These are phyloP conservation scores for Hemileccinum rubropunctum DNA, from an alignment of 768 basidiomycete species.

Conservation along the genomic window DNA sequence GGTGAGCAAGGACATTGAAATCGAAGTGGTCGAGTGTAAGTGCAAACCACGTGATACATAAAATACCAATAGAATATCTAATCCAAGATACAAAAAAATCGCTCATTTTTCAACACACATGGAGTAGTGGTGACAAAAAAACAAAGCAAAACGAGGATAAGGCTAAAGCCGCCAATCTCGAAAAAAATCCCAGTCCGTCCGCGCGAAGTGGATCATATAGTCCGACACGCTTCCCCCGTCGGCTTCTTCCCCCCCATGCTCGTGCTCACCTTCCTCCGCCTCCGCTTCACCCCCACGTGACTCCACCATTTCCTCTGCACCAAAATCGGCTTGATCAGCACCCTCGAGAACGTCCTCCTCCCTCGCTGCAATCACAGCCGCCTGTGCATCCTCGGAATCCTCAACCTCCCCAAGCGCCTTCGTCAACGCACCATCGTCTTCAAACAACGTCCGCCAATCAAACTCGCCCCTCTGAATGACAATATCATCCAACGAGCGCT, in stretches of 20 bases:
- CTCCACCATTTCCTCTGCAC: slow-evolving; percentile 38
- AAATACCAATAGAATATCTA: slow-evolving; percentile 19
- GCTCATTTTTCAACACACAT: background rate
- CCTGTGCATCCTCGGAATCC: slow-evolving; percentile 82
- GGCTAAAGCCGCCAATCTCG: slow-evolving; percentile 61
- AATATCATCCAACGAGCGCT: slow-evolving; percentile 83
- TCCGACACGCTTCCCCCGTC: slow-evolving; percentile 78
- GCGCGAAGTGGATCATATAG: slow-evolving; percentile 76
- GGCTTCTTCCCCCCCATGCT: slow-evolving; percentile 37
- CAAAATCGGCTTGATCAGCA: slow-evolving; percentile 80
- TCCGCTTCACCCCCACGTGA: slow-evolving; percentile 35
- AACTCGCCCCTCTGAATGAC: slow-evolving; percentile 95
- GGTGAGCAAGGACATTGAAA: slow-evolving; percentile 19
- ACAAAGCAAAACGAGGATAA: background rate
- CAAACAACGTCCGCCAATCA: slow-evolving; percentile 86
- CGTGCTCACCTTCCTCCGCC: slow-evolving; percentile 38
- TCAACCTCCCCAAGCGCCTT: slow-evolving; percentile 82
- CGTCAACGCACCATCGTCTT: slow-evolving; percentile 59
- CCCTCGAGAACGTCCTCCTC: slow-evolving; percentile 73
- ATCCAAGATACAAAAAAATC: background rate
- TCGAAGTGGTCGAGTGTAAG: too few species aligned
- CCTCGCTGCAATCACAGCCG: slow-evolving; percentile 71
- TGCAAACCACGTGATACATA: too few species aligned
- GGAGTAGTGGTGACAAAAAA: background rate
- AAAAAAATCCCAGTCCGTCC: slow-evolving; percentile 66